Evolutionary conservation across 106 monocot genomes (phyloP), one percentile per base, ranked within the genome.

Genomic region (Hemerocallis citrina): DNA sequence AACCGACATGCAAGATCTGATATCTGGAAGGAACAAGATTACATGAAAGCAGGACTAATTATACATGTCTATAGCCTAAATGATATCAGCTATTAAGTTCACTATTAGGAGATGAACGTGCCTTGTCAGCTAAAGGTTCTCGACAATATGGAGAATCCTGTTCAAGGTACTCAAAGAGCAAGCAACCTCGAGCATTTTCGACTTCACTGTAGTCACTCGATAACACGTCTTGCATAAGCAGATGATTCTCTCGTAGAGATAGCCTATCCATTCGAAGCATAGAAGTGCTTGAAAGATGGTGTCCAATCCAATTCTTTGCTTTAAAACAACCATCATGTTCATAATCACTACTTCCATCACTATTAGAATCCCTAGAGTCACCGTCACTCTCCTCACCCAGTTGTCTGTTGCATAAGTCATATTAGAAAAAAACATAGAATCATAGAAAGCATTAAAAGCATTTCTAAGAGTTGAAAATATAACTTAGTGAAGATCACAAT

Each of bases 101-200:
- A 34, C 42, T 38, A 22, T 3, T 2, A 34, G 14, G 0, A 61
- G 32, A 60, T 17, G 23, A 55, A 58, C 51, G 69, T 66, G 43
- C 83, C 78, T 84, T 84, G 55, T 79, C 71, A 33, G 78, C 52
- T 59, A 84, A 66, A 55, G 83, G 83, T 67, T 78, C 72, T 49
- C 83, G 83, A 64, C 72, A 29, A 41, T 78, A 75, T 15, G 83
- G 83, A 55, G 59, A 40, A 43, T 75, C 61, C 52, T 55, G 50
- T 55, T 84, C 83, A 68, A 78, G 58, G 48, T 58, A 84, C 55
- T 84, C 74, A 78, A 84, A 79, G 33, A 78, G 63, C 29, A 79
- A 35, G 19, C 7, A 64, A 36, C 68, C 72, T 21, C 41, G 73
- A 58, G 67, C 39, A 63, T 60, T 65, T 48, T 55, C 67, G 36